Percentiles rank a stretch among this genome's conserved stretches.
phyloP scores from a whole-genome alignment of 352 stramenopile species.

The Phytophthora crassamura region DNA sequence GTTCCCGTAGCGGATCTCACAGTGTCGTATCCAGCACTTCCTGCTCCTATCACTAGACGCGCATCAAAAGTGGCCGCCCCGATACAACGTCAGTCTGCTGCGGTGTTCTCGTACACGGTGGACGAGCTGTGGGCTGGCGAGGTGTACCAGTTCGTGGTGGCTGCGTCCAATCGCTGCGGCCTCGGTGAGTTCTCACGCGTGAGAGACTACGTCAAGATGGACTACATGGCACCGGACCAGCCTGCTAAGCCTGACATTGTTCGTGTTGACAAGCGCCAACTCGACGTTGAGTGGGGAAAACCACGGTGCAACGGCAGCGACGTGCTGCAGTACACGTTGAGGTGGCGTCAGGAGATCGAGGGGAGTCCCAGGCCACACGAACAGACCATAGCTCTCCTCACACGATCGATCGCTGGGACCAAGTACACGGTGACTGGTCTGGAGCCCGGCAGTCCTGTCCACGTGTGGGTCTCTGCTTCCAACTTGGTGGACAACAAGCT shows the following conservation, averaged over 20 bases:
- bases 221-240: constrained; percentile 60
- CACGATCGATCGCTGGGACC: constrained; percentile 59
- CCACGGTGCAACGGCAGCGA: constrained; percentile 73
- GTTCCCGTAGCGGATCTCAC: constrained; percentile 42
- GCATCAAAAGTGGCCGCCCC: background rate
- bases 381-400: constrained; percentile 43
- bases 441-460: constrained; percentile 44
- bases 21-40: background rate
- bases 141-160: constrained; percentile 80
- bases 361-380: background rate
- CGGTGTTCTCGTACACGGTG: constrained; percentile 41
- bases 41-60: background rate
- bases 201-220: constrained; percentile 80
- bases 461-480: constrained; percentile 59
- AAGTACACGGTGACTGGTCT: constrained; percentile 50
- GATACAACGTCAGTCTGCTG: background rate
- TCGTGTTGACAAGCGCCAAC: constrained; percentile 45
- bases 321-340: constrained; percentile 72
- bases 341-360: constrained; percentile 49
- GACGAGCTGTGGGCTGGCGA: constrained; percentile 64
- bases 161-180: constrained; percentile 72
- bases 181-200: constrained; percentile 64
- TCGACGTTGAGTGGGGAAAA: constrained; percentile 60
- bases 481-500: constrained; percentile 73
- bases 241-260: constrained; percentile 45